phyloP scores from a whole-genome alignment of 257 asterid genomes.

The Solanum dulcamara region DNA sequence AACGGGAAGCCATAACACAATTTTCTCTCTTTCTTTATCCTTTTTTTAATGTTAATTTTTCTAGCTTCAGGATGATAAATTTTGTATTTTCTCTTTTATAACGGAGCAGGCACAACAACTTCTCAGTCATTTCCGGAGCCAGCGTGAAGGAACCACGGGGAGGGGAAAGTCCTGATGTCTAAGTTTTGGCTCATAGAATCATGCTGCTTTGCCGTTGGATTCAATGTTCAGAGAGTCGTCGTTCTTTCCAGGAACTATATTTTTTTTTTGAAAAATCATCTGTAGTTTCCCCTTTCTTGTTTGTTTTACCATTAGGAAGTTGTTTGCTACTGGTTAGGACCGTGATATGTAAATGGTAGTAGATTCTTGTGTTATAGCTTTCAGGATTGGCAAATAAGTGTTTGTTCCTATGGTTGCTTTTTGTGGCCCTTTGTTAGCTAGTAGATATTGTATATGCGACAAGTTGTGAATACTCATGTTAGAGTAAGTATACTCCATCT shows the following conservation, averaged over 20 bases:
- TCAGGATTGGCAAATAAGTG: not conserved
- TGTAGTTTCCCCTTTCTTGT: not conserved
- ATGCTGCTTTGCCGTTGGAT: slow-evolving; percentile 3
- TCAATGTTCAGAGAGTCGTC: not conserved
- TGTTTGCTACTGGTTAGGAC: not conserved
- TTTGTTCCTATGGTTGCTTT: not conserved
- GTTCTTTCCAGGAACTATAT: not conserved
- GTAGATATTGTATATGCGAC: not conserved
- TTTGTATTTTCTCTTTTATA: not conserved
- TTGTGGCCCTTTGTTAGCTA: not conserved
- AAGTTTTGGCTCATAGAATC: not conserved
- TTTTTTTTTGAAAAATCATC: not conserved
- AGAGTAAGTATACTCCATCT: not conserved
- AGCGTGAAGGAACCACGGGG: slow-evolving; percentile 46
- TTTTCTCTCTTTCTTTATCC: not conserved
- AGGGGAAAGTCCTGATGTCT: slow-evolving; percentile 53
- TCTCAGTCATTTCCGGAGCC: slow-evolving; percentile 87
- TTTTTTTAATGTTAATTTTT: not conserved
- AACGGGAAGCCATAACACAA: not conserved
- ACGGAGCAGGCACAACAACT: slow-evolving; percentile 84
- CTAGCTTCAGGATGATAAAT: not conserved
- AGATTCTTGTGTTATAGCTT: not conserved
- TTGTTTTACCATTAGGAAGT: not conserved
- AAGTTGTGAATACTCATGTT: not conserved
- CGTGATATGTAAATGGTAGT: not conserved